Evolutionary conservation across 1,284 basidiomycete genomes (phyloP), one percentile per base, ranked within the genome.

Genomic region (Tilletiaria anomala): DNA sequence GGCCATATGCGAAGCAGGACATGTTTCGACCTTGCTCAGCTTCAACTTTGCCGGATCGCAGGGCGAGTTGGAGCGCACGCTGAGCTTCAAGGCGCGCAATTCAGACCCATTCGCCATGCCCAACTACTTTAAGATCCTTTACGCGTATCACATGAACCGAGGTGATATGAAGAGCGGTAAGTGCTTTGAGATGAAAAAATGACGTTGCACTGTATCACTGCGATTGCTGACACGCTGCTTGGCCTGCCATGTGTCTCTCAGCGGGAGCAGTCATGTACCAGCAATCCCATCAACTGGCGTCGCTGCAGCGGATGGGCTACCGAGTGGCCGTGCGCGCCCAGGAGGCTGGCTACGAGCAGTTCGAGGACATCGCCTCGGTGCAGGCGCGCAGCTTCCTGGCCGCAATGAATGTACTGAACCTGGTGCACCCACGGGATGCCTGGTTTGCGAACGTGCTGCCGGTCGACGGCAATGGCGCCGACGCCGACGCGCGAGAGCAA

Each of bases 261-360:
- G 87, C 87, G 41, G 83, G 83, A 10, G 74, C 82, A 42, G 80
- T 80, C 17, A 96, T 97, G 89, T 96, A 93, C 68, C 83, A 88
- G 57, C 81, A 87, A 47, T 87, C 83, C 14, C 75, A 80, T 45
- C 81, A 84, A 53, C 70, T 94, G 6, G 77, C 76, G 39, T 77
- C 78, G 36, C 32, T 49, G 39, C 34, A 39, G 29, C 24, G 23
- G 29, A 8, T 14, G 19, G 32, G 33, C 39, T 21, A 22, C 32
- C 18, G 4, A 5, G 4, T 19, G 4, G 11, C n/a, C 37, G 16
- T n/a, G 6, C 10, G 18, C 20, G 35, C 21, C 35, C 3, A 36
- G 18, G 39, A 34, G 3, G 35, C 39, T 21, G 35, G 23, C 10
- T 20, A 34, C 37, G 55, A 52, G 36, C 42, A 44, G 24, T 59